Evolutionary conservation across 305 asterid genomes (phyloP).

Genomic region (Ajuga reptans): DNA sequence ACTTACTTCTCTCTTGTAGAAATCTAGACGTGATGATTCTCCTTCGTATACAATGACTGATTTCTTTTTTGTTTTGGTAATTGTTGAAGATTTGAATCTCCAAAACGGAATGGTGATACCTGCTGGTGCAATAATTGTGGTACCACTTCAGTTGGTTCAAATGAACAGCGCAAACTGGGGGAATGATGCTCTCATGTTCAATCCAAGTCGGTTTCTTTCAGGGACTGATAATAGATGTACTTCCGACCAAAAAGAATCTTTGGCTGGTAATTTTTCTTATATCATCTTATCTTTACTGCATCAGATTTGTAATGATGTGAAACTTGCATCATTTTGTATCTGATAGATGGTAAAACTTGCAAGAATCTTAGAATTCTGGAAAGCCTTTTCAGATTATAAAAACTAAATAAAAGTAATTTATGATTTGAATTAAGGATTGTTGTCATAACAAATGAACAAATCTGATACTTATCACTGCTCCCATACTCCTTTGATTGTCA

Average conservation of each 20-base stretch:
- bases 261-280: constrained; percentile 21
- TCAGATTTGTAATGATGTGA: neutral
- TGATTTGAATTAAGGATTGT: neutral
- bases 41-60: constrained; percentile 17
- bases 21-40: neutral
- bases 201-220: constrained; percentile 40
- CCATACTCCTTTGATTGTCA: neutral
- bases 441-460: too few species aligned
- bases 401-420: neutral
- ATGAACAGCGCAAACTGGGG: constrained; percentile 35
- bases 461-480: too few species aligned
- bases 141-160: constrained; percentile 43
- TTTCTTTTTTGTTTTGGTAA: constrained; percentile 16
- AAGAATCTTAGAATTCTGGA: neutral
- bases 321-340: neutral
- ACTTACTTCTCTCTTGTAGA: neutral
- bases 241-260: constrained; percentile 18
- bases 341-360: neutral
- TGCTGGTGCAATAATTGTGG: constrained; percentile 38
- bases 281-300: neutral
- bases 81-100: constrained; percentile 34
- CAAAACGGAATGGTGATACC: constrained; percentile 33
- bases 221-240: constrained; percentile 19
- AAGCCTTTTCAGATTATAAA: neutral
- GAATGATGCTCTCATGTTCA: constrained; percentile 35